A percentile compares a stretch with the other conserved stretches of the same genome.
Conservation (phyloP, 139 green algal genomes). For the Bryopsis sp. region DNA sequence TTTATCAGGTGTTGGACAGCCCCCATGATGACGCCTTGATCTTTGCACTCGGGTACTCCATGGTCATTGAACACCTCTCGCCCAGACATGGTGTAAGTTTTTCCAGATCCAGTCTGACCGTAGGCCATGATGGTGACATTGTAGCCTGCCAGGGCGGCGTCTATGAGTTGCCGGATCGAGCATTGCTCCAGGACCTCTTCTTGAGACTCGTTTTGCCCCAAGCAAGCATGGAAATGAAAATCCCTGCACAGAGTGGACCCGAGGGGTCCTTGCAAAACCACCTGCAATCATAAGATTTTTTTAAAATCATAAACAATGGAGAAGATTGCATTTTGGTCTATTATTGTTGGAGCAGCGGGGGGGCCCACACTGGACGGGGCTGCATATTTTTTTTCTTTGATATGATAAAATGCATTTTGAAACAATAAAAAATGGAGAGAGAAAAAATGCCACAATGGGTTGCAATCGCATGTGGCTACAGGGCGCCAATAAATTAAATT, state of each 20-base stretch:
- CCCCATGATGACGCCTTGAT: not conserved
- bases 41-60: not conserved
- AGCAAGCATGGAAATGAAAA: slow-evolving; percentile 57
- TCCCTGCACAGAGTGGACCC: slow-evolving; percentile 42
- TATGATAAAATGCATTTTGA: not conserved
- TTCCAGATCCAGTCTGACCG: slow-evolving; percentile 39
- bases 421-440: too few relatives aligned
- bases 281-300: slow-evolving; percentile 19
- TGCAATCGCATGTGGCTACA: too few relatives aligned
- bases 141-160: slow-evolving; percentile 71
- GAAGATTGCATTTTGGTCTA: not conserved
- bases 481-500: too few relatives aligned
- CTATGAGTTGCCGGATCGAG: slow-evolving; percentile 62
- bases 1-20: not conserved
- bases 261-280: slow-evolving; percentile 40
- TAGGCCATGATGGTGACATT: slow-evolving; percentile 57
- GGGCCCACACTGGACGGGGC: not conserved
- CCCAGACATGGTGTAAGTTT: slow-evolving; percentile 64
- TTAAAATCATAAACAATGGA: not conserved
- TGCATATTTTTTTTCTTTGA: not conserved
- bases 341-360: not conserved
- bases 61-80: slow-evolving; percentile 28
- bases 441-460: too few relatives aligned
- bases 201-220: slow-evolving; percentile 44
- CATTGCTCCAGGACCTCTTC: slow-evolving; percentile 48